Percentiles rank a stretch among this genome's conserved stretches.
Evolutionary conservation across 139 green algal species (phyloP).

Genomic region (Haematococcus lacustris): DNA sequence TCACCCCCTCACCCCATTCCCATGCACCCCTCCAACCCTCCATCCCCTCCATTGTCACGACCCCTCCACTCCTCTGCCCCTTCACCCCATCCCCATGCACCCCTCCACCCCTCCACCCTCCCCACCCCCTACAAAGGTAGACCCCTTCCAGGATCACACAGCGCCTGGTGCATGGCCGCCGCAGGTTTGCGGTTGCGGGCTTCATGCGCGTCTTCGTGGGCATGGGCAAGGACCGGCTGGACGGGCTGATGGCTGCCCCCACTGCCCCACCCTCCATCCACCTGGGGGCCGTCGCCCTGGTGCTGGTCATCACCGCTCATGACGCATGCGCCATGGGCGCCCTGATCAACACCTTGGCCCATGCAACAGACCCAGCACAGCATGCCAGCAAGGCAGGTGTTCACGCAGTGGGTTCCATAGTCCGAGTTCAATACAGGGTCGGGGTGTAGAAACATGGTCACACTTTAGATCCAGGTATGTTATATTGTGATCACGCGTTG

Average conservation of each 20-base stretch:
- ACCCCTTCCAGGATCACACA: no score
- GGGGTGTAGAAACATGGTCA: neutral
- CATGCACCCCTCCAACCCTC: no score
- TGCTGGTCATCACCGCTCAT: slow-evolving; percentile 33
- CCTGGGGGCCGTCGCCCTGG: slow-evolving; percentile 23
- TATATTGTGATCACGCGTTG: no score
- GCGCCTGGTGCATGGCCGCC: no score
- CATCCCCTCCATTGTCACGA: neutral
- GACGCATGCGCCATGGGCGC: neutral
- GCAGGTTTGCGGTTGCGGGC: slow-evolving; percentile 31
- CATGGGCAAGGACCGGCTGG: slow-evolving; percentile 32
- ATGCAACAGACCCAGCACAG: no score
- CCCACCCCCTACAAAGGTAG: no score
- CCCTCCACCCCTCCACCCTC: no score
- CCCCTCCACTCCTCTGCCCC: neutral
- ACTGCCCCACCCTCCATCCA: neutral
- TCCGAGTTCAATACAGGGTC: neutral
- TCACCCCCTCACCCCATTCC: no score
- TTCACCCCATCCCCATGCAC: neutral
- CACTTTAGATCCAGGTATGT: neutral
- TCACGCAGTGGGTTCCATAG: no score
- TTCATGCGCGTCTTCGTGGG: slow-evolving; percentile 40
- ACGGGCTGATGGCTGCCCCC: slow-evolving; percentile 18
- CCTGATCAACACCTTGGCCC: neutral
- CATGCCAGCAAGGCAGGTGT: neutral